Percentiles rank a stretch among this genome's conserved stretches.
phyloP scores from a whole-genome alignment of 1,139 yeast species.

The Geotrichum histeridarum region DNA sequence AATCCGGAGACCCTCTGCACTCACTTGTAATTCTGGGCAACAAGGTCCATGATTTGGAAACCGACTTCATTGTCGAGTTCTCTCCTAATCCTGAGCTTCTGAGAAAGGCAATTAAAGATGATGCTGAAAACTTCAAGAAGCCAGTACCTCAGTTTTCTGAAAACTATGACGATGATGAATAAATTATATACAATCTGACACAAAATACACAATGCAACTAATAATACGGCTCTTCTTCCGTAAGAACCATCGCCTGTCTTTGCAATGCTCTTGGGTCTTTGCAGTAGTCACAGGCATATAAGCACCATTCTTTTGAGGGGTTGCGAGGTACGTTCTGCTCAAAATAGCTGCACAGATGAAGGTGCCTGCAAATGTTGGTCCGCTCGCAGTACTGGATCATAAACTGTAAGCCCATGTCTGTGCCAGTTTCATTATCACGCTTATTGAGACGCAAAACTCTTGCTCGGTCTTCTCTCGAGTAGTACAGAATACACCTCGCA shows the following conservation, averaged over 20 bases:
- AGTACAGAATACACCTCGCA: constrained; percentile 75
- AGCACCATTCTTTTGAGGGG: constrained; percentile 27
- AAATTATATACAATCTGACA: neutral
- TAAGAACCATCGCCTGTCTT: constrained; percentile 11
- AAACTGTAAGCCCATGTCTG: constrained; percentile 5
- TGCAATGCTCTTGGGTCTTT: constrained; percentile 23
- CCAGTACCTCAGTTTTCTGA: constrained; percentile 19
- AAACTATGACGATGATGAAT: constrained; percentile 22
- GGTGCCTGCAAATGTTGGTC: constrained; percentile 71
- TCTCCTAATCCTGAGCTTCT: constrained; percentile 51
- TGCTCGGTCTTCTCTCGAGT: constrained; percentile 49
- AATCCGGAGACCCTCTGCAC: constrained; percentile 91
- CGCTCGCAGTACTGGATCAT: constrained; percentile 78
- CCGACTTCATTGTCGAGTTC: constrained; percentile 76
- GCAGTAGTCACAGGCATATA: constrained; percentile 36
- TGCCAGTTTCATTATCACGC: neutral
- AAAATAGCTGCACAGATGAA: constrained; percentile 72
- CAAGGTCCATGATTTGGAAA: constrained; percentile 88
- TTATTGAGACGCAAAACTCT: constrained; percentile 34
- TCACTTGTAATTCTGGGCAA: constrained; percentile 87
- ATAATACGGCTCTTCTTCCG: constrained; percentile 6
- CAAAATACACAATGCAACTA: neutral
- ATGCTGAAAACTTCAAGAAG: constrained; percentile 66
- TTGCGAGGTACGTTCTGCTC: constrained; percentile 46
- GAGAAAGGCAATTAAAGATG: constrained; percentile 54